phyloP scores from a whole-genome alignment of 1,284 basidiomycete genomes.

The Termitomyces sp. region DNA sequence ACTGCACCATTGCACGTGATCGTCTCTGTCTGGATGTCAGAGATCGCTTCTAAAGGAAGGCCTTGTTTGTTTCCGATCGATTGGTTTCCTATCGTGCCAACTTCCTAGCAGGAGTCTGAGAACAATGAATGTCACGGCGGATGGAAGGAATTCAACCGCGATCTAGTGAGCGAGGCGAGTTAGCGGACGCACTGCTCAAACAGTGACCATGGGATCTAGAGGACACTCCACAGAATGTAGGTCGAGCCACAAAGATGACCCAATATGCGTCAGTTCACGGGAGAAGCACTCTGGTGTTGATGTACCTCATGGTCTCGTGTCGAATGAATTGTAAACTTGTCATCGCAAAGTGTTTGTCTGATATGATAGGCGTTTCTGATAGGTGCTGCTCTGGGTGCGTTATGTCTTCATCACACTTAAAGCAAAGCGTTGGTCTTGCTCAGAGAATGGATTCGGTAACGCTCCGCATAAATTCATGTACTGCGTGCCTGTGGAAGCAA shows the following conservation, averaged over 20 bases:
- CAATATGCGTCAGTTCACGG: conserved; percentile 7
- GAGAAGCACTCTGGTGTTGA: conserved; percentile 1
- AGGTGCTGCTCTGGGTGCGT: conserved; percentile 11
- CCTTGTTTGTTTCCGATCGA: not conserved
- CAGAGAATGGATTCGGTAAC: not conserved
- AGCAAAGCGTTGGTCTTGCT: not conserved
- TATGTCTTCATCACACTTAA: conserved; percentile 9
- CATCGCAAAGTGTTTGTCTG: conserved; percentile 9
- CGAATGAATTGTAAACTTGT: conserved; percentile 8
- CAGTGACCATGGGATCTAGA: not conserved
- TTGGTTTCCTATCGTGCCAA: not conserved
- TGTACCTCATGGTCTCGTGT: conserved; percentile 10
- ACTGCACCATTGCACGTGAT: conserved; percentile 9
- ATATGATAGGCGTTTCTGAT: conserved; percentile 12
- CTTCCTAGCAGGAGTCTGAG: not conserved
- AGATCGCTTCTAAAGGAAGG: conserved; percentile 10
- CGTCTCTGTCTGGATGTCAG: conserved; percentile 7
- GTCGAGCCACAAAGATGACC: not conserved
- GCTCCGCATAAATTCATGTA: not conserved
- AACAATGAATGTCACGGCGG: not conserved
- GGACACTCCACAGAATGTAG: not conserved
- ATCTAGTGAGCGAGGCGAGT: not conserved
- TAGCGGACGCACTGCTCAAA: not conserved
- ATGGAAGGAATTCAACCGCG: not conserved
- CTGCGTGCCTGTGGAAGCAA: not conserved